Conservation (phyloP, 768 basidiomycete species). For the Mycena belliarum region DNA sequence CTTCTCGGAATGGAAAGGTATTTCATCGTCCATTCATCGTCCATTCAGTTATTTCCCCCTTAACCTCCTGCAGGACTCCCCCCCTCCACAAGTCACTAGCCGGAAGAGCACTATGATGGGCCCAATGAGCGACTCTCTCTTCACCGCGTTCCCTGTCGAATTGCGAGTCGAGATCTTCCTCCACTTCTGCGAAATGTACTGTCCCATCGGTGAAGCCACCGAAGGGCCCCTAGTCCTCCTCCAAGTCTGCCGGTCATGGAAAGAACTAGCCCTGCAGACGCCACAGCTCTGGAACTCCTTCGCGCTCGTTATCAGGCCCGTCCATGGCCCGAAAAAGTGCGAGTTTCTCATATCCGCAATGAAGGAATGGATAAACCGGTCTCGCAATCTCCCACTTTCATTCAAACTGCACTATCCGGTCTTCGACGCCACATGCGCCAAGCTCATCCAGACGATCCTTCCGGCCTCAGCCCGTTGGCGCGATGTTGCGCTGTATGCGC, state of each 20-base stretch:
- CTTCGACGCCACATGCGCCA: conserved; percentile 8
- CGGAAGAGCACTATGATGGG: conserved; percentile 1
- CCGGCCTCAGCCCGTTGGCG: conserved; percentile 33
- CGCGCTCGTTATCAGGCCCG: conserved; percentile 30
- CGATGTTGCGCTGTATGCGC: conserved; percentile 35
- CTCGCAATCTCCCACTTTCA: conserved; percentile 22
- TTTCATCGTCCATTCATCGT: neutral
- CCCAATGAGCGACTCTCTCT: conserved; percentile 20
- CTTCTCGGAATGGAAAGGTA: conserved; percentile 1
- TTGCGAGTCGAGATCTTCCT: conserved; percentile 49
- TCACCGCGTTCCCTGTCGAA: conserved; percentile 45
- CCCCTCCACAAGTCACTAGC: neutral
- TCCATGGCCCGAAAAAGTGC: conserved; percentile 16
- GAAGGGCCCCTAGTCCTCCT: conserved; percentile 42
- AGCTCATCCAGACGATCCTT: conserved; percentile 12
- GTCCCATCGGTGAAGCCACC: conserved; percentile 28
- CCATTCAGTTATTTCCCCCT: neutral
- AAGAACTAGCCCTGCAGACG: conserved; percentile 35
- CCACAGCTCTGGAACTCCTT: conserved; percentile 53
- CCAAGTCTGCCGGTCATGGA: conserved; percentile 45
- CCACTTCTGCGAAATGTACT: conserved; percentile 35
- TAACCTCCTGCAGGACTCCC: neutral
- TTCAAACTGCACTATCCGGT: conserved; percentile 13
- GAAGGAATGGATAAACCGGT: conserved; percentile 39
- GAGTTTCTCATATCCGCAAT: conserved; percentile 26